These are phyloP conservation scores for Flaveria linearis DNA, from an alignment of 129 eudicot species.

Conservation along the genomic window DNA sequence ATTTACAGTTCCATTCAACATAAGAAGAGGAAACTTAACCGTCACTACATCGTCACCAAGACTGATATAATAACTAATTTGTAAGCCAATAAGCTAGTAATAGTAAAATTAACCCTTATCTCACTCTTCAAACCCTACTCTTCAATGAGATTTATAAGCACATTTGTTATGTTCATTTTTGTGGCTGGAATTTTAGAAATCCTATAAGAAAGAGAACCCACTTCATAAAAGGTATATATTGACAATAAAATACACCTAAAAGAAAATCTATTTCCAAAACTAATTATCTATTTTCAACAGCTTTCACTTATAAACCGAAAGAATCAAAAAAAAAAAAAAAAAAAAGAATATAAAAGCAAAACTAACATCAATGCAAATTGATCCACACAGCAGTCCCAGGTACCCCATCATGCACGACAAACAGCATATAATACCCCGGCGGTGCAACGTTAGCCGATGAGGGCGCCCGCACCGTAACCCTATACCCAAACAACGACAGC, in stretches of 20 bases:
- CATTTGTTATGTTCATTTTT: too few species aligned
- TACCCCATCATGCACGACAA: slow-evolving; percentile 68
- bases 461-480: slow-evolving; percentile 64
- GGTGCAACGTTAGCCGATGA: slow-evolving; percentile 64
- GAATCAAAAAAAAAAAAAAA: background rate
- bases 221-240: background rate
- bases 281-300: background rate
- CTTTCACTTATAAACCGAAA: background rate
- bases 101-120: too few species aligned
- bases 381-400: slow-evolving; percentile 75
- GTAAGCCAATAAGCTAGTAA: too few species aligned
- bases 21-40: too few species aligned
- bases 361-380: slow-evolving; percentile 34
- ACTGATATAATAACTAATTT: too few species aligned
- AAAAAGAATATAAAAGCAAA: background rate
- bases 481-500: slow-evolving; percentile 41
- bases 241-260: background rate
- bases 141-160: too few species aligned
- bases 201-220: too few species aligned
- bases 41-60: too few species aligned
- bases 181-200: too few species aligned
- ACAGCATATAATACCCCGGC: slow-evolving; percentile 92
- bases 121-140: too few species aligned
- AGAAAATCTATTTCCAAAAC: background rate
- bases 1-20: too few species aligned